A percentile compares a stretch with the other conserved stretches of the same genome.
These are phyloP conservation scores for Solanum gracilifrons DNA, from an alignment of 257 asterid species.

Conservation along the genomic window DNA sequence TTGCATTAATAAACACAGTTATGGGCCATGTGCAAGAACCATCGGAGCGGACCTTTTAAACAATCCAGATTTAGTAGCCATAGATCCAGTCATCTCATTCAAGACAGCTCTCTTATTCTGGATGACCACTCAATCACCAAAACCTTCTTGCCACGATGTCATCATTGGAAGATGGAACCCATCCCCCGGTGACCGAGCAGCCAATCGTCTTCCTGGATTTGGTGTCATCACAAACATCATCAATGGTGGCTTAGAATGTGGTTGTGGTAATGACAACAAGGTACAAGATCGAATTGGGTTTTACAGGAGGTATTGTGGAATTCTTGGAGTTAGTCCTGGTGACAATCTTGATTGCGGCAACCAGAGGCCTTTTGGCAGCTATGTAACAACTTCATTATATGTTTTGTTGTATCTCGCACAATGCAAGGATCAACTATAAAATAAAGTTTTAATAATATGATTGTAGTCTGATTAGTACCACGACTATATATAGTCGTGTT, in stretches of 20 bases:
- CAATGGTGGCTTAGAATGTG: conserved; percentile 29
- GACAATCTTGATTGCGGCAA: conserved; percentile 13
- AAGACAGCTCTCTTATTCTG: conserved; percentile 24
- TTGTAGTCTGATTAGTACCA: background rate
- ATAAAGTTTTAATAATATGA: background rate
- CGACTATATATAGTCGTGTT: background rate
- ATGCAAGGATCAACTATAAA: background rate
- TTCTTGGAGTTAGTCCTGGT: conserved; percentile 12
- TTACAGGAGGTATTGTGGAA: conserved; percentile 12
- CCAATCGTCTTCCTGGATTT: conserved; percentile 15
- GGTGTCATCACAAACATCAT: conserved; percentile 25
- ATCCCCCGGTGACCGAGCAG: background rate
- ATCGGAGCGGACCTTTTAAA: background rate
- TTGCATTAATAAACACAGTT: conserved; percentile 2
- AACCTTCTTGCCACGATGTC: conserved; percentile 26
- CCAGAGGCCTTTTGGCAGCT: conserved; percentile 3
- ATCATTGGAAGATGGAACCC: conserved; percentile 21
- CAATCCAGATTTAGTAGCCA: conserved; percentile 24
- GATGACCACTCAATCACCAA: conserved; percentile 25
- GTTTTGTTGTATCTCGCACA: background rate
- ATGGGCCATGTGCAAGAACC: conserved; percentile 13
- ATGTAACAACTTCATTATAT: background rate
- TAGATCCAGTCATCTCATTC: conserved; percentile 10
- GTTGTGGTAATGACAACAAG: background rate
- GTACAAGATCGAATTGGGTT: conserved; percentile 18